Evolutionary conservation across 805 yeast genomes (phyloP).

Genomic region (Metschnikowia bowlesiae): DNA sequence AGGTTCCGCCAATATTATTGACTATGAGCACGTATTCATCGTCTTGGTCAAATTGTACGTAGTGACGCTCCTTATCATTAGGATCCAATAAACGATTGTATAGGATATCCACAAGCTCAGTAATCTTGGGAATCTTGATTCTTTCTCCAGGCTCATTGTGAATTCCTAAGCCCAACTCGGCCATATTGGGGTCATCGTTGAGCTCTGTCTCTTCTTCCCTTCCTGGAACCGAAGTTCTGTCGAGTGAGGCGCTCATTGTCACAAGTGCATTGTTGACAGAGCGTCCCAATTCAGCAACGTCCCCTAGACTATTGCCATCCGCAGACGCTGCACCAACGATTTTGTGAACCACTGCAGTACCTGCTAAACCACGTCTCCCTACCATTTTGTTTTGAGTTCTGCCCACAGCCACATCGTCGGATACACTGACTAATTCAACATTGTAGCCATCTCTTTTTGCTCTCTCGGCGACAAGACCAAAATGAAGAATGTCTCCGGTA

Average conservation of each 20-base stretch:
- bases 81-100: conserved; percentile 57
- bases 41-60: conserved; percentile 59
- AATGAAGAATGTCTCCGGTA: conserved; percentile 91
- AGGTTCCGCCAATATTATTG: conserved; percentile 88
- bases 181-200: conserved; percentile 52
- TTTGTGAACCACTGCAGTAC: conserved; percentile 84
- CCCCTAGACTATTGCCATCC: conserved; percentile 40
- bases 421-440: conserved; percentile 71
- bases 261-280: conserved; percentile 62
- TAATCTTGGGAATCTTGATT: conserved; percentile 67
- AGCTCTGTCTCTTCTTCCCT: conserved; percentile 43
- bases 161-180: conserved; percentile 93
- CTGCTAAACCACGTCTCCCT: conserved; percentile 93
- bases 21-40: conserved; percentile 70
- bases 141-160: conserved; percentile 91
- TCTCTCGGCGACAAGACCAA: conserved; percentile 86
- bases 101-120: conserved; percentile 52
- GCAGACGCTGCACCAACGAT: conserved; percentile 69
- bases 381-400: conserved; percentile 82
- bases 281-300: conserved; percentile 56
- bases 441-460: conserved; percentile 73
- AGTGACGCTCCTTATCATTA: conserved; percentile 72
- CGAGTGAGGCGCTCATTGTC: conserved; percentile 85
- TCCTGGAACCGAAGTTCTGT: conserved; percentile 88
- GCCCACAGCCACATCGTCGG: conserved; percentile 96